Conservation (phyloP, 768 basidiomycete genomes). For the Atractiella rhizophila region DNA sequence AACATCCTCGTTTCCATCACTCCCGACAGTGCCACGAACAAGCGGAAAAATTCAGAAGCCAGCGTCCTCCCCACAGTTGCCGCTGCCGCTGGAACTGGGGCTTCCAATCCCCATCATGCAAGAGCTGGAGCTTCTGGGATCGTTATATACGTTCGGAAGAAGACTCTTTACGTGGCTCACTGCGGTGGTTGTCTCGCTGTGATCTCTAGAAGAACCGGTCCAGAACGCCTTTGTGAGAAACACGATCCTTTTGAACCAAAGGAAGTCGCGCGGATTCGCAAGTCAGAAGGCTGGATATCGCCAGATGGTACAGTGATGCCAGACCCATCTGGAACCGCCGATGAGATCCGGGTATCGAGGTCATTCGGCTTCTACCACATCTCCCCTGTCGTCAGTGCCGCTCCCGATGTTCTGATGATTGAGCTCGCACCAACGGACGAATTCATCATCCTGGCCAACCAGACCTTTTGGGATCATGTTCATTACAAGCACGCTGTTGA, state of each 20-base stretch:
- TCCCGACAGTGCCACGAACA: constrained; percentile 16
- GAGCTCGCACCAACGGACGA: constrained; percentile 63
- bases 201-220: constrained; percentile 29
- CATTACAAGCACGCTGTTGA: constrained; percentile 89
- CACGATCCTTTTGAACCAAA: constrained; percentile 72
- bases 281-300: constrained; percentile 83
- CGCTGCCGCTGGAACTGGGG: constrained; percentile 6
- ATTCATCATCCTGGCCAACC: constrained; percentile 84
- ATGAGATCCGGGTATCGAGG: constrained; percentile 70
- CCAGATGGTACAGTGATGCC: constrained; percentile 62
- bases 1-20: constrained; percentile 28
- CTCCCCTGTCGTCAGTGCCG: constrained; percentile 67
- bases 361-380: constrained; percentile 81
- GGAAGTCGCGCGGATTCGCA: constrained; percentile 66
- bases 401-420: constrained; percentile 47
- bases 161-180: constrained; percentile 68
- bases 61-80: constrained; percentile 23
- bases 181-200: constrained; percentile 71
- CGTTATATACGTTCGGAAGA: constrained; percentile 56
- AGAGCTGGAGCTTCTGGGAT: constrained; percentile 58
- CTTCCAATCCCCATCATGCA: no score
- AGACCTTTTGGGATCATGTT: constrained; percentile 78
- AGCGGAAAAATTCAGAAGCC: constrained; percentile 48
- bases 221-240: constrained; percentile 46
- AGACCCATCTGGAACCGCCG: no score